Evolutionary conservation across 2,329 filamentous ascomycete genomes (phyloP), one percentile per base, ranked within the genome.

Genomic region (Hypoxylon sp.): DNA sequence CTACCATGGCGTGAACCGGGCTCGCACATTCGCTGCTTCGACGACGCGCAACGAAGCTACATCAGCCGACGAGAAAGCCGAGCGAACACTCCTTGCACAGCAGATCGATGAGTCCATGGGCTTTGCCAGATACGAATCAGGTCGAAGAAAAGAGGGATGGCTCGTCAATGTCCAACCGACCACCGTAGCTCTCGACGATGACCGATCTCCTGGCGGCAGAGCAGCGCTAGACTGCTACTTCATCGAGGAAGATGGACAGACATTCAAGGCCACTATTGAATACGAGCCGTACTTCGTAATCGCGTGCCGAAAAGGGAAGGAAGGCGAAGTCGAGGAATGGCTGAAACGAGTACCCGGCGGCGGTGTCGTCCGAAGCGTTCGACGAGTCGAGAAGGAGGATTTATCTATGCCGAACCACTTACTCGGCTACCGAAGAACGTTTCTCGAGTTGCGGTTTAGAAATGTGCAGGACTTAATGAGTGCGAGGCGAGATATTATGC

Each of bases 211-310:
- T 1, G 93, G 93, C 65, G 96, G 96, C 38, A 90, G 93, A 71
- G 92, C 96, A 0, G 96, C 93, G 7, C 89, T 99, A 62, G 96
- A 99, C 82, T 98, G 94, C 81, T 99, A 98, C 83, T 99, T 99
- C 81, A 91, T 99, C 65, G 93, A 94, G 75, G 93, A 95, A 64
- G 92, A 97, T 75, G 87, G 93, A 13, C 89, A 90, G 52, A 95
- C 92, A 4, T 99, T 99, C 86, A 99, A 99, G 79, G 94, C 96
- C 10, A 98, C 94, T 0, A 83, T 99, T 71, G 93, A 97, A 82
- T 98, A 97, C 79, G 94, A 98, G 74, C 96, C 96, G 0, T 99
- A 99, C 82, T 97, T 99, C 74, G 82, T 99, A 66, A 89, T 99
- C 58, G 95, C 94, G 0, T 93, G 94, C 57, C 96, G 94, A 80